phyloP scores from a whole-genome alignment of 2,329 filamentous ascomycete species.

The Fusarium odoratissimum region DNA sequence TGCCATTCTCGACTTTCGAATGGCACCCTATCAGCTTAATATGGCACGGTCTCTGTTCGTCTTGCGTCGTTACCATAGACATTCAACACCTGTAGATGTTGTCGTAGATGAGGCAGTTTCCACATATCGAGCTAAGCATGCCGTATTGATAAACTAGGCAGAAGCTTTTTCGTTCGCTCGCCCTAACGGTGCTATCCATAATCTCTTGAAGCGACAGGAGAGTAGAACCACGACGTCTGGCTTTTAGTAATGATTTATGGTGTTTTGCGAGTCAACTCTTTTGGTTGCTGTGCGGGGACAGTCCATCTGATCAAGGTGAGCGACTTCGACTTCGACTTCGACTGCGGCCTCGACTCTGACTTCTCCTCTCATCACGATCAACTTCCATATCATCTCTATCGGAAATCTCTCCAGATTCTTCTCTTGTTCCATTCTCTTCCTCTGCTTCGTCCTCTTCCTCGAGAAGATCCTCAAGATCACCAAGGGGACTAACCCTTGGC shows the following conservation, averaged over 20 bases:
- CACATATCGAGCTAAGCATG: background rate
- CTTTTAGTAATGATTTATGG: background rate
- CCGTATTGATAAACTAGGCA: background rate
- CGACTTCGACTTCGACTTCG: slow-evolving; percentile 30
- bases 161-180: background rate
- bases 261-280: background rate
- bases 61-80: background rate
- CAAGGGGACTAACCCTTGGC: slow-evolving; percentile 84
- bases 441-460: slow-evolving; percentile 67
- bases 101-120: background rate
- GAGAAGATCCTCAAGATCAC: slow-evolving; percentile 79
- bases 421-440: slow-evolving; percentile 46
- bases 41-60: background rate
- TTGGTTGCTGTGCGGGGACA: background rate
- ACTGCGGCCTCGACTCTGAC: slow-evolving; percentile 36
- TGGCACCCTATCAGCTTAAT: background rate
- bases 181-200: background rate
- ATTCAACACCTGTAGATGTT: background rate
- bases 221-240: too few species aligned
- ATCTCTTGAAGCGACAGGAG: background rate
- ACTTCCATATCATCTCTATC: slow-evolving; percentile 55
- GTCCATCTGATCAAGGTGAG: slow-evolving; percentile 44
- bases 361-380: slow-evolving; percentile 49
- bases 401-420: slow-evolving; percentile 56
- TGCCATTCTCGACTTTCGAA: background rate